phyloP scores from a whole-genome alignment of 257 asterid genomes.

The Solanum megistacrolobum region DNA sequence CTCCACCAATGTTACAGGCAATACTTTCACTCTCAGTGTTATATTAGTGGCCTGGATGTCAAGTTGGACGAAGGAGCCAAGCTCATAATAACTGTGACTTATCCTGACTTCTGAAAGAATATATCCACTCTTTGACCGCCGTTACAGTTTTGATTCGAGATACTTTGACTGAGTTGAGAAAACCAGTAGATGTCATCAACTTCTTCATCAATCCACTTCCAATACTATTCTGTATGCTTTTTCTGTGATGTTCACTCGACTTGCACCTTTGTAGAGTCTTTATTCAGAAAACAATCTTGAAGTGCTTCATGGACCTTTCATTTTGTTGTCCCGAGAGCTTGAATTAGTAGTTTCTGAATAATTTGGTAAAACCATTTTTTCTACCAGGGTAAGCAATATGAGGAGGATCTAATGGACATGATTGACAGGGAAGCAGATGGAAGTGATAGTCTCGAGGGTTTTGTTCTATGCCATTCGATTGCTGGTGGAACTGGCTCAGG shows the following conservation, averaged over 20 bases:
- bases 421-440: conserved; percentile 99
- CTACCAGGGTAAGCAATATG: conserved; percentile 83
- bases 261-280: neutral
- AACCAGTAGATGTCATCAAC: neutral
- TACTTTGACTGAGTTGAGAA: neutral
- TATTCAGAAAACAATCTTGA: neutral
- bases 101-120: neutral
- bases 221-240: neutral
- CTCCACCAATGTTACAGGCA: neutral
- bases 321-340: neutral
- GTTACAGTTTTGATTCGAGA: neutral
- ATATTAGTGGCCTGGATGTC: neutral
- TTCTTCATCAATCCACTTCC: neutral
- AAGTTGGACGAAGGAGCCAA: neutral
- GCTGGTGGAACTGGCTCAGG: conserved; percentile 59
- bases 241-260: neutral
- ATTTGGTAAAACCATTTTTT: neutral
- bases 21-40: neutral
- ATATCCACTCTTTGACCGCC: neutral
- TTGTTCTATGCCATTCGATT: conserved; percentile 96
- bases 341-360: neutral
- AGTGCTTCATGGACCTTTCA: neutral
- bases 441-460: conserved; percentile 99
- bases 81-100: neutral
- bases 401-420: conserved; percentile 99